Percentiles rank a stretch among this genome's conserved stretches.
These are phyloP conservation scores for Colletotrichum eremochloae DNA, from an alignment of 2,329 filamentous ascomycete genomes.

Conservation along the genomic window DNA sequence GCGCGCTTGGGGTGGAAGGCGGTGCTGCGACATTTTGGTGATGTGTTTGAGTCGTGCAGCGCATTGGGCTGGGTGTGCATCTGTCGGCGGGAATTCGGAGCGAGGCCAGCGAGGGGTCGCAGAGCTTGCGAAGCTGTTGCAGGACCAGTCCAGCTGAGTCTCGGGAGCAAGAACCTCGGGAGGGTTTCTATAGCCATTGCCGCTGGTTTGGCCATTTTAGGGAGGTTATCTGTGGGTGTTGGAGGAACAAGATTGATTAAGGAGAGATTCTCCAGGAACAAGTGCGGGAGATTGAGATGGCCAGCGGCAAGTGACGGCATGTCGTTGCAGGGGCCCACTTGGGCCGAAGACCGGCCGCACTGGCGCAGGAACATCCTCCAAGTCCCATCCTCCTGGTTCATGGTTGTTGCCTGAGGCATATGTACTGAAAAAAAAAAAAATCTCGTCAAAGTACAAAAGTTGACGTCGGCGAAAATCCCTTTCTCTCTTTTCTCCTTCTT, in stretches of 20 bases:
- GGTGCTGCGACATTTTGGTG: constrained; percentile 34
- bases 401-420: constrained; percentile 31
- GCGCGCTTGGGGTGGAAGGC: constrained; percentile 20
- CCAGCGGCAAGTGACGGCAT: constrained; percentile 33
- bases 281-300: constrained; percentile 23
- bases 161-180: constrained; percentile 67
- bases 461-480: constrained; percentile 12
- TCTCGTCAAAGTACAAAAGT: constrained; percentile 35
- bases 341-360: constrained; percentile 36
- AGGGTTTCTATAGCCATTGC: constrained; percentile 55
- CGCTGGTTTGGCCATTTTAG: constrained; percentile 48
- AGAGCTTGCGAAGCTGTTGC: constrained; percentile 47
- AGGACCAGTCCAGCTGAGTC: constrained; percentile 65
- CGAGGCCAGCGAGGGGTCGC: constrained; percentile 47
- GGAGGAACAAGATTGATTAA: not conserved
- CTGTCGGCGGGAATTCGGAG: constrained; percentile 38
- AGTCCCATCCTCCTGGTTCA: constrained; percentile 1
- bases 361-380: not conserved
- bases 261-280: constrained; percentile 6
- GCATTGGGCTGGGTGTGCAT: constrained; percentile 43
- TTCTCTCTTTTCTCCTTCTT: constrained; percentile 47
- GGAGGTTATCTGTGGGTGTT: not conserved
- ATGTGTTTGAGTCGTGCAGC: constrained; percentile 46
- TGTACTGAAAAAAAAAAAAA: not conserved
- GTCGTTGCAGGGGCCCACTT: constrained; percentile 39